Conservation (phyloP, 345 rosid genomes). For the Cardamine resedifolia region DNA sequence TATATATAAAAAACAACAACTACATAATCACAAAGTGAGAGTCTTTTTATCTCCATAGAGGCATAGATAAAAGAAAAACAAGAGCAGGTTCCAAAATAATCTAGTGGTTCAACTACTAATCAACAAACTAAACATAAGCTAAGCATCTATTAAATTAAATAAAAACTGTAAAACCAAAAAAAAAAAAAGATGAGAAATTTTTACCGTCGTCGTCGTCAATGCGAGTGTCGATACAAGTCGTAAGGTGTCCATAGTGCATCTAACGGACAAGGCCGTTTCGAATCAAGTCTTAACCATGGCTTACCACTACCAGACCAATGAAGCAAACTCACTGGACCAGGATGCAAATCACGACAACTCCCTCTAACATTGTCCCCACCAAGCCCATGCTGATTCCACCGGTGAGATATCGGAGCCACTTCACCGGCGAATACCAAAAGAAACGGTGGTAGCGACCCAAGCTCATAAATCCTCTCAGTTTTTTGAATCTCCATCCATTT, state of each 20-base stretch:
- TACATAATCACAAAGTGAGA: not conserved
- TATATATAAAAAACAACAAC: too few species aligned
- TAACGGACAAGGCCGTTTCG: conserved; percentile 63
- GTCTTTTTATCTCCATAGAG: too few species aligned
- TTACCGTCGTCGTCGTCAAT: conserved; percentile 37
- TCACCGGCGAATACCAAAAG: conserved; percentile 67
- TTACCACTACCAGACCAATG: conserved; percentile 92
- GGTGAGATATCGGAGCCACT: conserved; percentile 73
- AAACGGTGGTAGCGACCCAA: conserved; percentile 75
- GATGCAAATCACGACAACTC: conserved; percentile 72
- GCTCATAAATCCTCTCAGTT: conserved; percentile 64
- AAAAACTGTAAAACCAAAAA: not conserved
- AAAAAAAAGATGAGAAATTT: not conserved
- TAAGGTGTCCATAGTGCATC: conserved; percentile 71
- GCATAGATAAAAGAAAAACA: too few species aligned
- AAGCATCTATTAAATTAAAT: conserved; percentile 7
- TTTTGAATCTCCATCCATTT: conserved; percentile 84
- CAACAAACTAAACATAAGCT: conserved; percentile 16
- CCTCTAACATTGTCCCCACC: conserved; percentile 81
- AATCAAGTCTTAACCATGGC: conserved; percentile 76
- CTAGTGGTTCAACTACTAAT: conserved; percentile 35
- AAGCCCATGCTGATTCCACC: conserved; percentile 85
- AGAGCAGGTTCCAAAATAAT: conserved; percentile 19
- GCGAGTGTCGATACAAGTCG: conserved; percentile 55
- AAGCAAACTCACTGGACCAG: conserved; percentile 71